Percentiles rank a stretch among this genome's conserved stretches.
Evolutionary conservation across 2,329 filamentous ascomycete genomes (phyloP).

Genomic region (Aspergillus sp.): DNA sequence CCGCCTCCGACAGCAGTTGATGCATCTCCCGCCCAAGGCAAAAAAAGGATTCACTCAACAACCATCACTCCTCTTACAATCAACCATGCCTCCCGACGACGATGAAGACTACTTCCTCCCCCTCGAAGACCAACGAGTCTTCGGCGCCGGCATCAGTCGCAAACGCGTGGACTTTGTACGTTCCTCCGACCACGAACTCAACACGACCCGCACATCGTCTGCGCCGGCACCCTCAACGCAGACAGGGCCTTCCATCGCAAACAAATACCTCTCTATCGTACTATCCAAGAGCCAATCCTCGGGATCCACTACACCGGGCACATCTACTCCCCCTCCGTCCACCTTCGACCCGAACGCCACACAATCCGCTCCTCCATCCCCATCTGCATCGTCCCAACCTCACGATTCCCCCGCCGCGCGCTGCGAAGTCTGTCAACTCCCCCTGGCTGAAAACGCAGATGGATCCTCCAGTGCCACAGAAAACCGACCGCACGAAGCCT

Average conservation of each 20-base stretch:
- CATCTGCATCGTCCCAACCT: not conserved
- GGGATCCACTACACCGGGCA: not conserved
- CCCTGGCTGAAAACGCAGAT: conserved; percentile 33
- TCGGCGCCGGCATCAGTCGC: conserved; percentile 62
- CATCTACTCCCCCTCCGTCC: not conserved
- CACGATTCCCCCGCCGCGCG: not conserved
- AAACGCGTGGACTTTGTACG: conserved; percentile 62
- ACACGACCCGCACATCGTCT: conserved; percentile 31
- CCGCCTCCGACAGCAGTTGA: conserved; percentile 13
- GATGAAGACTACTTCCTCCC: conserved; percentile 58
- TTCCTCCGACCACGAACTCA: conserved; percentile 41
- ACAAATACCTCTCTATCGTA: conserved; percentile 50
- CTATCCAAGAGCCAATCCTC: conserved; percentile 26
- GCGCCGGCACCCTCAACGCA: conserved; percentile 21
- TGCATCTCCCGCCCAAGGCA: not conserved
- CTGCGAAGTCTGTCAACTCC: conserved; percentile 64
- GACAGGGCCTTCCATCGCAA: conserved; percentile 32
- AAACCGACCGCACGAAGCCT: conserved; percentile 46
- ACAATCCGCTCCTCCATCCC: conserved; percentile 13
- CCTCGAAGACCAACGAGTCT: conserved; percentile 58
- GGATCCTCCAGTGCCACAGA: conserved; percentile 1
- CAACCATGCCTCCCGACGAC: conserved; percentile 18
- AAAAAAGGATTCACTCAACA: not conserved
- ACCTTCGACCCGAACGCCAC: conserved; percentile 1
- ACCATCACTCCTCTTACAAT: not conserved